Base-by-base conservation (phyloP, 768 basidiomycete genomes). In the Mycena pura region DNA sequence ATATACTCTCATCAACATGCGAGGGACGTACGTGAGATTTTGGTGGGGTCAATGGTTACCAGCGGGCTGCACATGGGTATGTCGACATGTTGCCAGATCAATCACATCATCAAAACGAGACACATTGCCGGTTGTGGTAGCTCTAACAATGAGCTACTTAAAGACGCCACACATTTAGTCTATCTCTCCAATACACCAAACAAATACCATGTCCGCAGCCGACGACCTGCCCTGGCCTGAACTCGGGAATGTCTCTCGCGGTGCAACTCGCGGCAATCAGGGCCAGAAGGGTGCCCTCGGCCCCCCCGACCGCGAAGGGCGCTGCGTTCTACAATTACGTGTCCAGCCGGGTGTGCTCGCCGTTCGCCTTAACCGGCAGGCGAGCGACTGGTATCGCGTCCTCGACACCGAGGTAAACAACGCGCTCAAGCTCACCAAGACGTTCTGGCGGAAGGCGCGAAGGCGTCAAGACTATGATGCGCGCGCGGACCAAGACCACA, bases 191-290 rank as follows among this genome's bases (percentile, higher is more conserved):
- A 67, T 52, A 59, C 63, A 67, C 63, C 69, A 71, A 36, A 71
- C 68, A 68, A 69, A 71, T 72, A n/a, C n/a, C n/a, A 84, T 84
- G 82, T 77, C 83, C 60, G 75, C 80, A 70, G 75, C 83, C 64
- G 91, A 93, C 79, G 91, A 93, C 80, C 82, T 92, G 54, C 91
- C 91, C 22, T 93, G 91, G 91, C 91, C 91, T 64, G 91, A 93
- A 75, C 81, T 91, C 62, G 91, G 91, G 63, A 93, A 92, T 69
- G 90, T 93, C 65, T 91, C 91, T 55, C 84, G 91, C 57, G 91
- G 91, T 46, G 91, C 91, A 24, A 92, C 91, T 48, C 77, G 91
- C 72, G 91, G 91, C 61, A 93, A 93, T 75, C 91, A 92, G 81
- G 91, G 91, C 47, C 90, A 92, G 72, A 93, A 93, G 71, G 91